A percentile compares a stretch with the other conserved stretches of the same genome.
Evolutionary conservation across 768 basidiomycete species (phyloP).

Genomic region (Nidula microcarpa): DNA sequence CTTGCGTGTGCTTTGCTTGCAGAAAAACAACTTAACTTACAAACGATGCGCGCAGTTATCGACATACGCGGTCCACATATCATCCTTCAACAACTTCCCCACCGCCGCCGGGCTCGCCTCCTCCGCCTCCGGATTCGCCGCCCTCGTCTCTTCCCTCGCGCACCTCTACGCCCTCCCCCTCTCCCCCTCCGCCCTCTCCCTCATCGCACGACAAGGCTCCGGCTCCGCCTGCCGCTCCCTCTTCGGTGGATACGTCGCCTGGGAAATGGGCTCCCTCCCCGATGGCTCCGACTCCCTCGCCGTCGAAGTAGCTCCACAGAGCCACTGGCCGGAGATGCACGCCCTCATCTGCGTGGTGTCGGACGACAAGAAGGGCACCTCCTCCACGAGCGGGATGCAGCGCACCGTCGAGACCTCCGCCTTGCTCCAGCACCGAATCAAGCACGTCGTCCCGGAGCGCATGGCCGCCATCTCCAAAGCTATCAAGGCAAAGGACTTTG

Average conservation of each 20-base stretch:
- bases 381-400: constrained; percentile 96
- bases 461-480: constrained; percentile 83
- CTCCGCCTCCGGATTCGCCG: constrained; percentile 96
- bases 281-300: constrained; percentile 88
- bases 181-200: constrained; percentile 77
- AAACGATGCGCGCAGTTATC: constrained; percentile 48
- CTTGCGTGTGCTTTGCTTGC: neutral
- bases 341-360: constrained; percentile 97
- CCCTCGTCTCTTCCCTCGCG: constrained; percentile 86
- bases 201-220: constrained; percentile 95
- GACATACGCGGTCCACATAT: constrained; percentile 75
- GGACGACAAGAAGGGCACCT: constrained; percentile 95
- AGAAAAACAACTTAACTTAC: constrained; percentile 4
- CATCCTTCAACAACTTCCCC: constrained; percentile 98
- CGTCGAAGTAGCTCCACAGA: constrained; percentile 76
- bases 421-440: constrained; percentile 87
- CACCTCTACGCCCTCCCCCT: constrained; percentile 80
- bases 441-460: constrained; percentile 78
- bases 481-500: constrained; percentile 78
- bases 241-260: constrained; percentile 96
- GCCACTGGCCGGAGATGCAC: constrained; percentile 94
- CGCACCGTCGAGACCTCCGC: constrained; percentile 90
- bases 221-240: constrained; percentile 98
- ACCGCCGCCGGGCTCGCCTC: constrained; percentile 98
- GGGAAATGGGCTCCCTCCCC: constrained; percentile 69